Base-by-base conservation (phyloP, 73 alveolate species). In the Uronychia binucleata region DNA sequence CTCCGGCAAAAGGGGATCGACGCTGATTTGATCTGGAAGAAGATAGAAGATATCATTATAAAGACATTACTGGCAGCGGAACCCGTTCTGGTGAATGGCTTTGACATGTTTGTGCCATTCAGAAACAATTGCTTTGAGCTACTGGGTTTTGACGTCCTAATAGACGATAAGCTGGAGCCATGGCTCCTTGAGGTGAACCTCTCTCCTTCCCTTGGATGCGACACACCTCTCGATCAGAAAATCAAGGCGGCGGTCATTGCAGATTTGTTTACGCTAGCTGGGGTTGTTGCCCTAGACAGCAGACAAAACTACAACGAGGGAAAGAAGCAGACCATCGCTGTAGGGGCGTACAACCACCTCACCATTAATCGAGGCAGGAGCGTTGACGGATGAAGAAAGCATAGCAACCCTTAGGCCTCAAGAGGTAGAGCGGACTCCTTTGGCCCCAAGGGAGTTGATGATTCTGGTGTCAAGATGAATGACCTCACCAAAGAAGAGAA, bases 61-160 rank as follows among this genome's bases (percentile, higher is more conserved):
- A 97, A 97, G 84, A 90, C 99, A 5, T 88, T 97, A 31, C 79
- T 97, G 31, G 85, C 98, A 8, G 94, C 96, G 28, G 98, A 91
- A 78, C 86, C 90, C 27, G 88, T 87, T 28, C 84, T 95, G 58
- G 81, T 82, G 34, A 90, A 86, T 75, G 95, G 98, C 0, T 84
- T 94, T 58, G 97, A 96, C 90, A 94, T 86, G 95, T 82, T 67
- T 77, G 96, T 91, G 1, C 95, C 95, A 28, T 57, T 75, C 82
- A 88, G 93, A 78, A 88, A 96, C 78, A 96, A 92, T 89, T 95
- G 98, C 76, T 96, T 96, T 95, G 98, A 94, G 80, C 81, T 94
- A 25, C 89, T 93, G 33, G 98, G 98, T 1, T 95, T 91, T 67
- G 98, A 95, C 91, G 87, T 95, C 27, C 78, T 95, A 79, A 84